Evolutionary conservation across 306 rosid species (phyloP).

Genomic region (Citrullus colocynthis): DNA sequence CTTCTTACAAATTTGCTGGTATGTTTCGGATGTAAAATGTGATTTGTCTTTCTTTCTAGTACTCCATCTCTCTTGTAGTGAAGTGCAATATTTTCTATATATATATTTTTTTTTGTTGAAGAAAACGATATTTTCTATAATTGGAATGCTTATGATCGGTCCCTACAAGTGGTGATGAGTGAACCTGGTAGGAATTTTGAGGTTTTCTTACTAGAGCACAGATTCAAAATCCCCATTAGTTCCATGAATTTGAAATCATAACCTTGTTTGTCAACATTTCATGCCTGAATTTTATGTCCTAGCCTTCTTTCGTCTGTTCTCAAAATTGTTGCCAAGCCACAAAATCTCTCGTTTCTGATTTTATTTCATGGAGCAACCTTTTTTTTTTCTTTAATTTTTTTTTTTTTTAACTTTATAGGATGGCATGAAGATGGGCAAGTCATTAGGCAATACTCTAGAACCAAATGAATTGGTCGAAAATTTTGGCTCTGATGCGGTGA

Average conservation of each 20-base stretch:
- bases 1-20: neutral
- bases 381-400: constrained; percentile 60
- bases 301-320: neutral
- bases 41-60: neutral
- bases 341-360: neutral
- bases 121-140: neutral
- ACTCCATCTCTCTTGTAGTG: neutral
- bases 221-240: neutral
- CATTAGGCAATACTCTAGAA: constrained; percentile 93
- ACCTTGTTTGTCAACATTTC: neutral
- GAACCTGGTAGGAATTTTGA: neutral
- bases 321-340: neutral
- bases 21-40: neutral
- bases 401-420: constrained; percentile 73
- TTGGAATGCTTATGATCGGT: neutral
- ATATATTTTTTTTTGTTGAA: too few relatives aligned
- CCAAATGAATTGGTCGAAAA: constrained; percentile 75
- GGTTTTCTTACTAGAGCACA: neutral
- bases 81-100: neutral
- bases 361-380: constrained; percentile 50
- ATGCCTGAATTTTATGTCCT: neutral
- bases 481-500: constrained; percentile 82
- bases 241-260: neutral
- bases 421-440: constrained; percentile 99
- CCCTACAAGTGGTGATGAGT: neutral